These are phyloP conservation scores for Brassica incana DNA, from an alignment of 345 rosid genomes.

Conservation along the genomic window DNA sequence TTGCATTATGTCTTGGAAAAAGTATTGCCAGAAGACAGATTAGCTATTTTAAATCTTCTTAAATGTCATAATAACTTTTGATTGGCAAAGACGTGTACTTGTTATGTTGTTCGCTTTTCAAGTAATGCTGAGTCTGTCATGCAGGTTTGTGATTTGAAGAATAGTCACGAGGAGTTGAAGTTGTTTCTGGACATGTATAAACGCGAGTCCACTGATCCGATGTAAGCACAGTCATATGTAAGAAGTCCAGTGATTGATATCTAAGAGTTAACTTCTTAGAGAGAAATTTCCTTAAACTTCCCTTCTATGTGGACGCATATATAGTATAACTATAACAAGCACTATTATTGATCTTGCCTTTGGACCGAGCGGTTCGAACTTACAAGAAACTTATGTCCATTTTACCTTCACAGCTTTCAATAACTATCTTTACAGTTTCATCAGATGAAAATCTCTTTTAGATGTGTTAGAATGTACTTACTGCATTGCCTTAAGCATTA, in stretches of 20 bases:
- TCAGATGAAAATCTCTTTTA: not conserved
- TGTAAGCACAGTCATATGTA: conserved; percentile 46
- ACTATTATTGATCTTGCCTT: conserved; percentile 8
- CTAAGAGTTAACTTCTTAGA: not conserved
- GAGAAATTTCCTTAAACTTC: not conserved
- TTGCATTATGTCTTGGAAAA: not conserved
- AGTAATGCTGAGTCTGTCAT: conserved; percentile 35
- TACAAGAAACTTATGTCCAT: not conserved
- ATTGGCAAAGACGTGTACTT: not conserved
- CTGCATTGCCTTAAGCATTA: no score
- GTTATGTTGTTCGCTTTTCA: conserved; percentile 12
- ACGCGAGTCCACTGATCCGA: conserved; percentile 70
- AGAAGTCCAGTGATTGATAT: not conserved
- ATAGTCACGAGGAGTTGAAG: conserved; percentile 73
- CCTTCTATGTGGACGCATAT: not conserved
- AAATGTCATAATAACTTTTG: not conserved
- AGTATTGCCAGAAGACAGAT: not conserved
- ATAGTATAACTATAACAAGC: conserved; percentile 1
- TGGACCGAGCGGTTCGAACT: not conserved
- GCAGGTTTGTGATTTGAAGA: conserved; percentile 72
- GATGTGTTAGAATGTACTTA: not conserved
- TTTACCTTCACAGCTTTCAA: not conserved
- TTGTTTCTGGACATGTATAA: conserved; percentile 82
- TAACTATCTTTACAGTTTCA: not conserved
- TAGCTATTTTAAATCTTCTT: not conserved